These are phyloP conservation scores for Trametes cingulata DNA, from an alignment of 768 basidiomycete genomes.

Conservation along the genomic window DNA sequence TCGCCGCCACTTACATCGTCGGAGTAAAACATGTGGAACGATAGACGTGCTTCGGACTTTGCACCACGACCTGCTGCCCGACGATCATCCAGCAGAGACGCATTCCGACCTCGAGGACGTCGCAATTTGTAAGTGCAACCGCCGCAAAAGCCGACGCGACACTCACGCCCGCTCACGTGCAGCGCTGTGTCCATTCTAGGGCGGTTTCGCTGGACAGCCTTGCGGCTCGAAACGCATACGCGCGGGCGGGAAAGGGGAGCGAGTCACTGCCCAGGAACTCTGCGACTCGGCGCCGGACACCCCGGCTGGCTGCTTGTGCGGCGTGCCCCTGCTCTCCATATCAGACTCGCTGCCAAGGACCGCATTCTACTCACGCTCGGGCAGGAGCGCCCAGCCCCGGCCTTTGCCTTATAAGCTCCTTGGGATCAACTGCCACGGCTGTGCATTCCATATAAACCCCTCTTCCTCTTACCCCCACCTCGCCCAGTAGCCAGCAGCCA, in stretches of 20 bases:
- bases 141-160: neutral
- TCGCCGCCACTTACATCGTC: neutral
- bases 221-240: neutral
- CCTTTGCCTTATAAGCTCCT: slow-evolving; percentile 13
- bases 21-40: neutral
- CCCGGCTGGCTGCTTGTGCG: neutral
- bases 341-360: slow-evolving; percentile 8
- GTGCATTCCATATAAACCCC: slow-evolving; percentile 13
- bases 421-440: slow-evolving; percentile 14
- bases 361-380: slow-evolving; percentile 4
- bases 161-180: slow-evolving; percentile 2
- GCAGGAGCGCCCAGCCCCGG: slow-evolving; percentile 3
- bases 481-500: neutral
- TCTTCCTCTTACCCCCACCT: slow-evolving; percentile 1
- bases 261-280: slow-evolving; percentile 7
- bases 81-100: neutral
- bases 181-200: slow-evolving; percentile 8
- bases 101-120: neutral
- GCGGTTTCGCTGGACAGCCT: slow-evolving; percentile 14
- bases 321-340: neutral
- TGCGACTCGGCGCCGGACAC: neutral
- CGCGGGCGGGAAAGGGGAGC: neutral
- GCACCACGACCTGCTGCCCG: neutral
- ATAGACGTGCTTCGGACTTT: neutral
- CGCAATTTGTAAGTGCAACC: neutral